Evolutionary conservation across 495 filamentous ascomycete genomes (phyloP), one percentile per base, ranked within the genome.

Genomic region (Aeminium ludgeri): DNA sequence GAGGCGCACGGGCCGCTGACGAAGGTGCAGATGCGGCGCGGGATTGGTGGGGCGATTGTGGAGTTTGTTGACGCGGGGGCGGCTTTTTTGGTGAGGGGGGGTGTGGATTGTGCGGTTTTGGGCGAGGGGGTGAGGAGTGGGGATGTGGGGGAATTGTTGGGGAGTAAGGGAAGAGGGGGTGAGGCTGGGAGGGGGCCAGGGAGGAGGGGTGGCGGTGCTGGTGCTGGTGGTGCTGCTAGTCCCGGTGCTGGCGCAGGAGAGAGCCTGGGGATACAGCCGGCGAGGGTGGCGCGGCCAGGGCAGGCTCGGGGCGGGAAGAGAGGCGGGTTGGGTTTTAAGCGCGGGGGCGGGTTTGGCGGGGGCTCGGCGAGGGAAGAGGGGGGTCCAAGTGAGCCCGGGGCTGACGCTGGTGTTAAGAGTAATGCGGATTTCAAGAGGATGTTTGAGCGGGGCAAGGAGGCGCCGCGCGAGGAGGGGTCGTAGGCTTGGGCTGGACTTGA

Each of bases 391-490:
- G 23, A 34, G 12, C 18, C 10, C 1, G 29, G 23, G 16, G 11
- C 15, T 13, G 17, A 10, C 0, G 30, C 57, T 54, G 38, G 66
- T 58, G 36, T 18, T 41, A 87, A 86, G 69, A 86, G 70, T 55
- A 93, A 95, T 63, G 79, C 78, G 36, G 85, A 92, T 62, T 93
- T 93, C 61, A 82, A 77, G 53, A 73, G 70, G 29, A 72, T 93
- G 75, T 75, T 87, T 51, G 41, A 75, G 45, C 39, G 43, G 38
- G 37, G 6, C n/a, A 40, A 41, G 23, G 19, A 36, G 30, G 31
- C 10, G 20, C 20, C 12, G 4, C 20, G 11, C 20, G 6, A 28
- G 37, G 20, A 38, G 11, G 35, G 7, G n/a, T n/a, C n/a, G n/a
- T n/a, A n/a, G n/a, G n/a, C n/a, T n/a, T n/a, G n/a, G n/a, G n/a